Base-by-base conservation (phyloP, 2,329 filamentous ascomycete genomes). In the Trematosphaeria pertusa region DNA sequence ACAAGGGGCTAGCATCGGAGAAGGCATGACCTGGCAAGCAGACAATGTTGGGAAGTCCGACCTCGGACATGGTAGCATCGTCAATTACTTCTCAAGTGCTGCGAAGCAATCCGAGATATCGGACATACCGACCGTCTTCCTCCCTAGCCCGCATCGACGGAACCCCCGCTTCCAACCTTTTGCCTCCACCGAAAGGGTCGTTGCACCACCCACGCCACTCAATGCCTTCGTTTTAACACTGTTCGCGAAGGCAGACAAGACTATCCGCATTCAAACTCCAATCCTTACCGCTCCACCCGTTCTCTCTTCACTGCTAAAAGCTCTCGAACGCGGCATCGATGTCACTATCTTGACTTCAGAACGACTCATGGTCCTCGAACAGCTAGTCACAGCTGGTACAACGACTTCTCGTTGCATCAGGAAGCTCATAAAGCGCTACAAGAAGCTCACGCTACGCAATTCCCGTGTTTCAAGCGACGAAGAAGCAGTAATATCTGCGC, bases 351-450 rank as follows among this genome's bases (percentile, higher is more conserved):
- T 88, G 5, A 91, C 88, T 0, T 86, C 84, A 54, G 79, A 80
- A 48, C 75, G 77, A 11, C 85, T 92, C 78, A 92, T 91, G 88
- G 64, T 88, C 12, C 72, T 89, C 21, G 90, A 95, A 72, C 90
- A 95, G 67, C 75, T 94, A n/a, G 75, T 90, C 18, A 94, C 89
- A 0, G 86, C 88, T 0, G 87, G 87, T 0, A 91, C 87, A 0
- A 89, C 86, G 0, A 93, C 89, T 0, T 77, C 82, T 0, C 76
- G 82, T 52, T 88, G 86, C 50, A 62, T 94, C 4, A 76, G 73
- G 20, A 78, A 74, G 35, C 75, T 93, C 7, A 75, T 86, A 2
- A 78, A 78, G 34, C 74, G 76, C 18, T 86, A 89, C 59, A 67
- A 75, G 26, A 65, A 50, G 7, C 50, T 73, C 1, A 58, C n/a